Evolutionary conservation across 805 yeast genomes (phyloP).

Genomic region (Hemisphaericaspora nanyangensis): DNA sequence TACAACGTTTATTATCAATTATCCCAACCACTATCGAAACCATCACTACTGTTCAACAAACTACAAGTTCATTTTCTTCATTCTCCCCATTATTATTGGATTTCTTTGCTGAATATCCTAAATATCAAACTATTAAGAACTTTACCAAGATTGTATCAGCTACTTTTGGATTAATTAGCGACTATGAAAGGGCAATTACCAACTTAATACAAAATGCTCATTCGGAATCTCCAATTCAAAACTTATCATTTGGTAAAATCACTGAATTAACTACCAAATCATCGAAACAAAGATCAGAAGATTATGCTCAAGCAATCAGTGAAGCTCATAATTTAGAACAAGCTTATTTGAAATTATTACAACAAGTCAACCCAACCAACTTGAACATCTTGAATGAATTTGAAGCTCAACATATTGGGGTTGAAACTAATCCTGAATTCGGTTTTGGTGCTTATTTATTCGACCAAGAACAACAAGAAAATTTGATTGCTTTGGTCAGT

Average conservation of each 20-base stretch:
- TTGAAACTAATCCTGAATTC: constrained; percentile 67
- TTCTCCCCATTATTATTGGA: constrained; percentile 76
- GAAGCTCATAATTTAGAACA: constrained; percentile 59
- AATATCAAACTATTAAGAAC: constrained; percentile 41
- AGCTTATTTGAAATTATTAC: constrained; percentile 71
- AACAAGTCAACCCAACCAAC: constrained; percentile 58
- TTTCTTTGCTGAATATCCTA: constrained; percentile 58
- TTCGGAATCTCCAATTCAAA: constrained; percentile 55
- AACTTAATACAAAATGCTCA: constrained; percentile 51
- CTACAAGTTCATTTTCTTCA: constrained; percentile 24
- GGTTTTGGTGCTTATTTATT: constrained; percentile 78
- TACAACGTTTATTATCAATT: constrained; percentile 43
- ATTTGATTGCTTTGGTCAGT: constrained; percentile 44
- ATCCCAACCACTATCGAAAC: constrained; percentile 54
- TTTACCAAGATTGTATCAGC: constrained; percentile 51
- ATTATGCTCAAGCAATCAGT: constrained; percentile 33
- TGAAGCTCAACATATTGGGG: constrained; percentile 41
- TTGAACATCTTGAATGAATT: constrained; percentile 61
- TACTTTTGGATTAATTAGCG: constrained; percentile 49
- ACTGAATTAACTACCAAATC: constrained; percentile 26
- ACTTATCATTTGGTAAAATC: constrained; percentile 54
- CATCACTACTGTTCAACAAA: constrained; percentile 66
- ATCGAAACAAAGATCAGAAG: constrained; percentile 17
- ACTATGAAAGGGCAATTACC: constrained; percentile 38
- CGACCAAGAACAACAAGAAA: constrained; percentile 46